Base-by-base conservation (phyloP, 495 filamentous ascomycete genomes). In the Podospora pseudopauciseta region DNA sequence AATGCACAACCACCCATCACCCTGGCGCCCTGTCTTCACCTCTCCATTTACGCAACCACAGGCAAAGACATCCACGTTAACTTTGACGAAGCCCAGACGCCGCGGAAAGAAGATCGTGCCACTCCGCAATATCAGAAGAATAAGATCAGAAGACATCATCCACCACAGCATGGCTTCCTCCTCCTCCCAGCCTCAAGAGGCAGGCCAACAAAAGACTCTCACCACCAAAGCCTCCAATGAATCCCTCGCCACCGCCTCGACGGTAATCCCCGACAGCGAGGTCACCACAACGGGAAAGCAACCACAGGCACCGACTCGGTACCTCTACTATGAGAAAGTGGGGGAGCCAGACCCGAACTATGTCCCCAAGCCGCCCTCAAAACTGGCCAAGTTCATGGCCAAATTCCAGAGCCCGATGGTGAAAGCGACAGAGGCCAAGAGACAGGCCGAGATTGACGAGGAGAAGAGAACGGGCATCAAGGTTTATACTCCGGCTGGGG, bases 371-470 rank as follows among this genome's bases (percentile, higher is more conserved):
- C 57, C n/a, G 9, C 68, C 68, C 59, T 67, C 65, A 16, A 69
- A 63, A 55, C 26, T 74, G 3, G 27, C 63, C 62, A 63, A 57
- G 49, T 70, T 74, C 53, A 30, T 74, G 30, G 64, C 61, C 32
- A 74, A 71, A 59, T 74, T 74, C 62, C 65, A 71, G 60, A 71
- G 65, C 34, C 67, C 72, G 0, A 69, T 58, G 5, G 72, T 74
- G 19, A 67, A 65, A 54, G 28, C 56, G 26, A 65, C 62, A n/a
- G 63, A 32, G 6, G 67, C 65, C 2, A 39, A 53, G 18, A 49
- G 65, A 19, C 67, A 71, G 0, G n/a, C 28, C 2, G 55, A 68
- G 65, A 5, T 53, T 30, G 61, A 67, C 5, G 70, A 71, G 65
- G 65, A 67, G 27, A 65, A 64, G 30, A 44, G 72, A 5, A 71